These are phyloP conservation scores for Sicyos baderoa DNA, from an alignment of 306 rosid genomes.

Conservation along the genomic window DNA sequence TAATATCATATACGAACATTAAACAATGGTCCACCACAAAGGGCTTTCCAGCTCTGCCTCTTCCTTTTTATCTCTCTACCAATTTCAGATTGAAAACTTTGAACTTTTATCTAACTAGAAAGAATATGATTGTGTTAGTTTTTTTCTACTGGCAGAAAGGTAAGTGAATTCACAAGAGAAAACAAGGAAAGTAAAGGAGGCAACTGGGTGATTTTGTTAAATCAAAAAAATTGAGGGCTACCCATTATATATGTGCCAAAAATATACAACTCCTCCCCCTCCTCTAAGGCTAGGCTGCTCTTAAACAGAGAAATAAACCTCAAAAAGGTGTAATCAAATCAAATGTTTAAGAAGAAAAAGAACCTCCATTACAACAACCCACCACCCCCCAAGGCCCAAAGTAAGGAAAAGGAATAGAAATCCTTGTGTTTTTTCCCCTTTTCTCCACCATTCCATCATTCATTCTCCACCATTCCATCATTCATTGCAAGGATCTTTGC, in stretches of 20 bases:
- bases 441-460: conserved; percentile 19
- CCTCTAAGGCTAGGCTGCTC: conserved; percentile 23
- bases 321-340: conserved; percentile 1
- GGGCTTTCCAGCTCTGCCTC: no score
- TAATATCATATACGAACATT: no score
- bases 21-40: no score
- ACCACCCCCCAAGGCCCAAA: conserved; percentile 30
- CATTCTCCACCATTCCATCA: conserved; percentile 17
- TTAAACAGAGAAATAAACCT: conserved; percentile 23
- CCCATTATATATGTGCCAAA: conserved; percentile 32
- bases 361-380: conserved; percentile 34
- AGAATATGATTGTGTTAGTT: background rate
- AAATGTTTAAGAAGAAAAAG: conserved; percentile 15
- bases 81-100: no score
- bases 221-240: conserved; percentile 23
- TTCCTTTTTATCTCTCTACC: no score
- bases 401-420: conserved; percentile 1
- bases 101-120: background rate
- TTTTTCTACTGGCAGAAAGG: background rate
- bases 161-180: background rate
- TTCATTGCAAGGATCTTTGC: background rate
- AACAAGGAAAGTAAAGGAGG: background rate
- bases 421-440: conserved; percentile 26
- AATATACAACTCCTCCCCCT: conserved; percentile 27
- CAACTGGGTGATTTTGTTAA: background rate